Base-by-base conservation (phyloP, 2,329 filamentous ascomycete species). In the Aspergillus eucalypticola region DNA sequence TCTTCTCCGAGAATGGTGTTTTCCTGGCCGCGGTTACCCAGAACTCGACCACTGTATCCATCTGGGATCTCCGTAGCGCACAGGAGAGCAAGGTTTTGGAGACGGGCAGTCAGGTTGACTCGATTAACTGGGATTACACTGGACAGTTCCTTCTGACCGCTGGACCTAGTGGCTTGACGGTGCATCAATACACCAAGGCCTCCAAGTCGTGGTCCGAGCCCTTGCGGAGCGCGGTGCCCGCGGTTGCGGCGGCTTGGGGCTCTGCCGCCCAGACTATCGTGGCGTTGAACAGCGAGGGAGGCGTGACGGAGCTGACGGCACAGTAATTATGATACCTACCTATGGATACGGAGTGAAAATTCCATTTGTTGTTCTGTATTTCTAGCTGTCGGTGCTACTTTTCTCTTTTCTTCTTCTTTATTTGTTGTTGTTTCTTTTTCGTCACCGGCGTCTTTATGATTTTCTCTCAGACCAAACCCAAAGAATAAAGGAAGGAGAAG, bases 1-100 rank as follows among this genome's bases (percentile, higher is more conserved):
- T 85, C 60, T 99, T 99, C 78, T 97, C 93, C 0, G 95, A 99
- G 76, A 99, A 99, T 69, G 95, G 95, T 23, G 96, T 91, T 69
- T 98, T 93, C 91, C 88, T 99, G 65, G 94, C 94, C 1, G 90
- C 92, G 5, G 88, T 89, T 7, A 87, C 89, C 60, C 88, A 92
- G 75, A 88, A 87, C 29, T 90, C 92, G 65, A 90, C 87, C 21
- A 88, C 83, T 23, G 88, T 96, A 39, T 90, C 90, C 8, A 87
- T 98, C 57, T 98, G 96, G 82, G 94, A 98, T 76, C 83, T 99
- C 62, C 89, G 95, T 68, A 97, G 96, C 78, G 88, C 90, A 17
- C 88, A 88, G 5, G 85, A 88, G 69, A 88, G 88, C 73, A 96
- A 96, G 83, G 86, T 90, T n/a, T 82, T 99, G 42, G 92, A 97